Conservation (phyloP, 176 grass and related monocot species). For the Carex cristatella region DNA sequence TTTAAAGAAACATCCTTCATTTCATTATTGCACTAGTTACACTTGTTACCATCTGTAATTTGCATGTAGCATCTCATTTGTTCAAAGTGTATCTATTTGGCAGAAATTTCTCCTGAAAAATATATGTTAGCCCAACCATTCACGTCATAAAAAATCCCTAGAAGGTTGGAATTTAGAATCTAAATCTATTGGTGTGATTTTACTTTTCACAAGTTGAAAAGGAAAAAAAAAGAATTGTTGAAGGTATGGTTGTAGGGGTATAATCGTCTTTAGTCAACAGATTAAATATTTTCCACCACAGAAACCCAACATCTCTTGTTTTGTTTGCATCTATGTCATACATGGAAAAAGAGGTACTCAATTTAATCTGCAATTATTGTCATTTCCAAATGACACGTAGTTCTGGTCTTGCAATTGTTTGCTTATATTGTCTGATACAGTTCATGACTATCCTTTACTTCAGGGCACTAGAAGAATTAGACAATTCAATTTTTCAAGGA, state of each 20-base stretch:
- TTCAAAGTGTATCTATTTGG: not conserved
- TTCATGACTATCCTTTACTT: conserved; percentile 4
- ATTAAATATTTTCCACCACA: not conserved
- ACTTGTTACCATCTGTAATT: not conserved
- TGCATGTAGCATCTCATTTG: not conserved
- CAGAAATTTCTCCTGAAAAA: not conserved
- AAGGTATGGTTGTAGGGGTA: not conserved
- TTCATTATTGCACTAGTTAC: not conserved
- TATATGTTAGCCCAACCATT: not conserved
- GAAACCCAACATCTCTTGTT: not conserved
- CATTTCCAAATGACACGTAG: not conserved
- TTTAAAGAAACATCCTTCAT: conserved; percentile 10
- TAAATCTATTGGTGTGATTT: not conserved
- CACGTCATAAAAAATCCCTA: not conserved
- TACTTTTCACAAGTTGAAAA: not conserved
- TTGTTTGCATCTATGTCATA: not conserved
- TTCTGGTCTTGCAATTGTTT: conserved; percentile 3
- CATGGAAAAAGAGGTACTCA: not conserved
- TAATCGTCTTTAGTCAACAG: not conserved
- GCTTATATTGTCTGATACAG: not conserved
- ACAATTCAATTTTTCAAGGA: conserved; percentile 95
- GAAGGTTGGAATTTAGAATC: not conserved
- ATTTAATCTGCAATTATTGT: not conserved
- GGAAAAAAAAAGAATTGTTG: not conserved
- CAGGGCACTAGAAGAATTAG: conserved; percentile 89